Percentiles rank a stretch among this genome's conserved stretches.
Evolutionary conservation across 805 yeast genomes (phyloP).

Genomic region (Candida suzukii): DNA sequence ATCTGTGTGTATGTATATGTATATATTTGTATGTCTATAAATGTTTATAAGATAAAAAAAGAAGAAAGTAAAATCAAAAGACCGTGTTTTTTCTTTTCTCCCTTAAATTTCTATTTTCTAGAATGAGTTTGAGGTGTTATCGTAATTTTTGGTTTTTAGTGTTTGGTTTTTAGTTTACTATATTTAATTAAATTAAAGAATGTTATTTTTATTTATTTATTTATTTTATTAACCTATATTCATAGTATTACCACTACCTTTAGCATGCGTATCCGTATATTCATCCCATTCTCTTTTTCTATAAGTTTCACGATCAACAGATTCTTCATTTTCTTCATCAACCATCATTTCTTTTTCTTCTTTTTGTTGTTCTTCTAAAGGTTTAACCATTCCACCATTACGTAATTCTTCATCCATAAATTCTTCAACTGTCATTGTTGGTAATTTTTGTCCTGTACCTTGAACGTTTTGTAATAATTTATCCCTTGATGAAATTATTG

Average conservation of each 20-base stretch:
- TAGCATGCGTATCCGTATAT: slow-evolving; percentile 76
- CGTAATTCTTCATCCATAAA: slow-evolving; percentile 78
- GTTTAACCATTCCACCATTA: slow-evolving; percentile 68
- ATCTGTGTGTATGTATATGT: no score
- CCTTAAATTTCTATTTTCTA: no score
- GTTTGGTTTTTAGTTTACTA: no score
- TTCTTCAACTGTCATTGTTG: slow-evolving; percentile 94
- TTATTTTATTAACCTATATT: slow-evolving; percentile 41
- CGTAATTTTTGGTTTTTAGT: no score
- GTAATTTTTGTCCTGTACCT: slow-evolving; percentile 89
- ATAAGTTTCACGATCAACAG: slow-evolving; percentile 59
- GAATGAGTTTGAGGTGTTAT: no score
- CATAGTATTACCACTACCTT: slow-evolving; percentile 86
- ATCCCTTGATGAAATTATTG: slow-evolving; percentile 53
- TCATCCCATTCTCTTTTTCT: slow-evolving; percentile 89
- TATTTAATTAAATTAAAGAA: neutral
- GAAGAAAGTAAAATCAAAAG: no score
- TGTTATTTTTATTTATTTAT: neutral
- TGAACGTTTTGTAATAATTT: slow-evolving; percentile 59
- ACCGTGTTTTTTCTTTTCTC: no score
- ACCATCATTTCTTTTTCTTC: slow-evolving; percentile 30
- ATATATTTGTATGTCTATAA: no score
- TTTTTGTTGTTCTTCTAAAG: slow-evolving; percentile 33
- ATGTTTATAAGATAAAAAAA: no score
- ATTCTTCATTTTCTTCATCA: slow-evolving; percentile 58